Evolutionary conservation across 2,329 filamentous ascomycete species (phyloP).

Genomic region (Cladosporium sp.): DNA sequence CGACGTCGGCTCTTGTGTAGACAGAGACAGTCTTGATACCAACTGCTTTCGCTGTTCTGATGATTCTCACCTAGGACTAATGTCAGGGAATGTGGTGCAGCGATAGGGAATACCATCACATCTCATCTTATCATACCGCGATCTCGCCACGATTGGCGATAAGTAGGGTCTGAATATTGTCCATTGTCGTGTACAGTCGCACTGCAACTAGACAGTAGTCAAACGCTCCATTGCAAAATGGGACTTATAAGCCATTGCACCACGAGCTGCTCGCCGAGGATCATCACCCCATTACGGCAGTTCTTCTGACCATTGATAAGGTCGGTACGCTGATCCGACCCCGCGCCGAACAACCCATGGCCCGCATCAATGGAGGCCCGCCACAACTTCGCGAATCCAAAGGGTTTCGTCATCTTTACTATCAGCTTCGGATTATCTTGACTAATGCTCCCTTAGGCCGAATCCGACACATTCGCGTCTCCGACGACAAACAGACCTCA

Average conservation of each 20-base stretch:
- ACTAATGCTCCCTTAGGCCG: not conserved
- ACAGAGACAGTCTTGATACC: slow-evolving; percentile 50
- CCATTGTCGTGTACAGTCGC: slow-evolving; percentile 26
- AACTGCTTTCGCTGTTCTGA: slow-evolving; percentile 45
- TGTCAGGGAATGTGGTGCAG: not conserved
- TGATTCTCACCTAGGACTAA: slow-evolving; percentile 38
- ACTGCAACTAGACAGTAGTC: not conserved
- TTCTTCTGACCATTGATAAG: slow-evolving; percentile 15
- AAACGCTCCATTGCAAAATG: no score
- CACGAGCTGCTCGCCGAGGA: not conserved
- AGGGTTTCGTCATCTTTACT: slow-evolving; percentile 6
- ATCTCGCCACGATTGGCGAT: slow-evolving; percentile 58
- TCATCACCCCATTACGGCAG: slow-evolving; percentile 1
- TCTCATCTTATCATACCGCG: not conserved
- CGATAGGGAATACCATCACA: not conserved
- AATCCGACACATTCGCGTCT: not conserved
- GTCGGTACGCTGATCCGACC: slow-evolving; percentile 5
- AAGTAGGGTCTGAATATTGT: slow-evolving; percentile 46
- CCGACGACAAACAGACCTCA: not conserved
- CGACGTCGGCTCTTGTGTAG: slow-evolving; percentile 52
- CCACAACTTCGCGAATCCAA: not conserved
- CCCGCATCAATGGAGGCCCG: not conserved
- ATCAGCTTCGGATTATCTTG: no score
- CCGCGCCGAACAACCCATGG: not conserved
- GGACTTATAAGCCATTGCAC: not conserved